phyloP scores from a whole-genome alignment of 169 alveolate genomes.

The Ichthyophthirius multifiliis region DNA sequence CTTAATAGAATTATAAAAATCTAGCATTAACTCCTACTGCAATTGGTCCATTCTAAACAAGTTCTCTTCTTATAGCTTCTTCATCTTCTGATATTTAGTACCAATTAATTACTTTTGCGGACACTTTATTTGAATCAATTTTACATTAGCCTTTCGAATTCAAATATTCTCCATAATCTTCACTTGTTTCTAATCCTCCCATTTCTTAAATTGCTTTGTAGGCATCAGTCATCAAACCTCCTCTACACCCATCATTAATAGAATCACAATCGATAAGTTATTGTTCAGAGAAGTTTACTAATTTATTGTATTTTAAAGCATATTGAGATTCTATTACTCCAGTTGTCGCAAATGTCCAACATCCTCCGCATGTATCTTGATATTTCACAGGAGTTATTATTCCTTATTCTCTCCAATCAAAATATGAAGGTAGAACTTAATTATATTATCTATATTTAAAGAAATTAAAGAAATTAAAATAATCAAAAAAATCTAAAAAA shows the following conservation, averaged over 20 bases:
- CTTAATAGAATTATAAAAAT: conserved; percentile 9
- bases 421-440: background rate
- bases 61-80: conserved; percentile 3
- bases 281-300: conserved; percentile 44
- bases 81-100: background rate
- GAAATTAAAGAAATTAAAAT: no score
- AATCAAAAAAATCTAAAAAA: background rate
- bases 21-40: conserved; percentile 24
- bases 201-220: background rate
- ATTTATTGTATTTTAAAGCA: background rate
- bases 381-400: conserved; percentile 23
- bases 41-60: conserved; percentile 4
- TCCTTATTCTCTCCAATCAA: conserved; percentile 43
- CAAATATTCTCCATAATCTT: background rate
- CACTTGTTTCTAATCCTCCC: background rate
- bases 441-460: no score
- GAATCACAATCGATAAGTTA: conserved; percentile 52
- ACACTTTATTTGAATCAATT: background rate
- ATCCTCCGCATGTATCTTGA: conserved; percentile 53
- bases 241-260: conserved; percentile 43
- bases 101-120: background rate
- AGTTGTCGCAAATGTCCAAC: conserved; percentile 55
- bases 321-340: conserved; percentile 41
- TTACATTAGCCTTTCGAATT: background rate
- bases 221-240: conserved; percentile 49